These are phyloP conservation scores for Wickerhamiella qilinensis DNA, from an alignment of 805 yeast species.

Conservation along the genomic window DNA sequence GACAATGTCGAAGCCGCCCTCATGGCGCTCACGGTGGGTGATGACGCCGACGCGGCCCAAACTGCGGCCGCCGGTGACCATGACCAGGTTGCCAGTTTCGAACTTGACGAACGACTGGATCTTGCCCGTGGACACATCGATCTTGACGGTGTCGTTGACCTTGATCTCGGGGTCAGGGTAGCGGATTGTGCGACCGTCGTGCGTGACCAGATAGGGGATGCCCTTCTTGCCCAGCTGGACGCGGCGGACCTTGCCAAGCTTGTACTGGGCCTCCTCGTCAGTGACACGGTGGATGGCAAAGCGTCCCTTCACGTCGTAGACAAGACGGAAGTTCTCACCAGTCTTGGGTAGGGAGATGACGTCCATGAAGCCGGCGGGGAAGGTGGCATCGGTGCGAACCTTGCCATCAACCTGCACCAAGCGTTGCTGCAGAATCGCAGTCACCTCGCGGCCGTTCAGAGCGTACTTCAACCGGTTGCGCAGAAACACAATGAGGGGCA, in stretches of 20 bases:
- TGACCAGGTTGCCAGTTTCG: slow-evolving; percentile 81
- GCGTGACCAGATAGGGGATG: slow-evolving; percentile 96
- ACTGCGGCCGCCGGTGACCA: slow-evolving; percentile 97
- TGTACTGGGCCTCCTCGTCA: slow-evolving; percentile 96
- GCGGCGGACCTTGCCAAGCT: slow-evolving; percentile 95
- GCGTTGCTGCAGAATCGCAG: slow-evolving; percentile 95
- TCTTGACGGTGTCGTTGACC: slow-evolving; percentile 95
- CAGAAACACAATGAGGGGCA: slow-evolving; percentile 90
- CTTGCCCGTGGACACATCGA: slow-evolving; percentile 93
- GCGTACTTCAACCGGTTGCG: slow-evolving; percentile 99
- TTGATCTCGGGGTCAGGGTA: slow-evolving; percentile 97
- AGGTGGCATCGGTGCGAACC: slow-evolving; percentile 97
- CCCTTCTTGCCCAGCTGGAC: slow-evolving; percentile 98
- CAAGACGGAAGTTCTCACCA: slow-evolving; percentile 97
- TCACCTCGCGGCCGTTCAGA: slow-evolving; percentile 96
- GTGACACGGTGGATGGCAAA: slow-evolving; percentile 99
- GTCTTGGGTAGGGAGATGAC: slow-evolving; percentile 95
- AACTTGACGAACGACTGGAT: slow-evolving; percentile 76
- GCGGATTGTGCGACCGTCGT: slow-evolving; percentile 99
- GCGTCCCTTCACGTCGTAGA: slow-evolving; percentile 97
- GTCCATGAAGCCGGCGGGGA: slow-evolving; percentile 99
- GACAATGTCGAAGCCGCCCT: slow-evolving; percentile 95
- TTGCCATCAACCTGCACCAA: slow-evolving; percentile 97
- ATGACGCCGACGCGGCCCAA: slow-evolving; percentile 96
- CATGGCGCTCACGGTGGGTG: slow-evolving; percentile 93